These are phyloP conservation scores for Punica granatum DNA, from an alignment of 345 rosid species.

Conservation along the genomic window DNA sequence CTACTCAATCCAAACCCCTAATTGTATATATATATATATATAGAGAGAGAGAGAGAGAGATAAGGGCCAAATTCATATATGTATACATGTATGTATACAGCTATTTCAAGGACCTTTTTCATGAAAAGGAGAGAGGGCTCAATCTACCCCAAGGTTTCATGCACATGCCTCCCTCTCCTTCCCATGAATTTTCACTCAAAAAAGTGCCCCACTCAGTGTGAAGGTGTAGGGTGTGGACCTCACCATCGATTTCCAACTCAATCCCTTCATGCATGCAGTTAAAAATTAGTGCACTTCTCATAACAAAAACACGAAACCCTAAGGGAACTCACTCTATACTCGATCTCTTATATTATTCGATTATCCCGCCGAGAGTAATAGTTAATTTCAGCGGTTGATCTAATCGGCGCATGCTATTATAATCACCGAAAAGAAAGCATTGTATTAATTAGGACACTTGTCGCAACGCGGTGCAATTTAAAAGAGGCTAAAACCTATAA, in stretches of 20 bases:
- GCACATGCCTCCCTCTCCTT: conserved; percentile 5
- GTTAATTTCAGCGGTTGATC: too few species aligned
- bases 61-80: neutral
- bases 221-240: neutral
- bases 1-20: neutral
- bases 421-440: too few species aligned
- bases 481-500: neutral
- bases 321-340: too few species aligned
- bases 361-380: too few species aligned
- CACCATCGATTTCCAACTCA: neutral
- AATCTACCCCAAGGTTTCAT: neutral
- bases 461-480: neutral
- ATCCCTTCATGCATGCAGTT: neutral
- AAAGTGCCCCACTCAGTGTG: neutral
- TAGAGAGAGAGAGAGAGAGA: neutral
- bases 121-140: conserved; percentile 1
- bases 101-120: neutral
- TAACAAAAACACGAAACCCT: too few species aligned
- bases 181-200: conserved; percentile 1
- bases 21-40: neutral
- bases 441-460: neutral
- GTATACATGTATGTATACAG: neutral
- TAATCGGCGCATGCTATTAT: too few species aligned
- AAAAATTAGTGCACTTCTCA: neutral
- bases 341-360: too few species aligned